Evolutionary conservation across 2,329 filamentous ascomycete genomes (phyloP).

Genomic region (Thyridium curvatum): DNA sequence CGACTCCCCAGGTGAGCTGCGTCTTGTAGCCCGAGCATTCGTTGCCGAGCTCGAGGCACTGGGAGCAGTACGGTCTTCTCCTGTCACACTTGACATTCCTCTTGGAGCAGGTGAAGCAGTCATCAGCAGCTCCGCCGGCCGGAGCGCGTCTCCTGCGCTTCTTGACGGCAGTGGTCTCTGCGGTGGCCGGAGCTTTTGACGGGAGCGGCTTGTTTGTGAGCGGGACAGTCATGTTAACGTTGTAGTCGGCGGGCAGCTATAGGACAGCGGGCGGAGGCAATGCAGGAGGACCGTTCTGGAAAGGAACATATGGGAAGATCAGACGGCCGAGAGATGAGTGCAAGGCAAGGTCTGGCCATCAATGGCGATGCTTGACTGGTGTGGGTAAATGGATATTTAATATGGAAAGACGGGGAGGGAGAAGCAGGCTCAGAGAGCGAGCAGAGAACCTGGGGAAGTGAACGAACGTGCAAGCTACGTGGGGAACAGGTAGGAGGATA

Average conservation of each 20-base stretch:
- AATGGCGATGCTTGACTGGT: conserved; percentile 23
- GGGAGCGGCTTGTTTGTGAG: conserved; percentile 35
- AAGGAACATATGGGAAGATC: conserved; percentile 7
- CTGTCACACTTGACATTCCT: conserved; percentile 82
- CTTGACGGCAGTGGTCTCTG: conserved; percentile 43
- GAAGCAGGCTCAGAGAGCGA: conserved; percentile 23
- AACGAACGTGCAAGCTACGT: conserved; percentile 18
- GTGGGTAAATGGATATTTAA: conserved; percentile 33
- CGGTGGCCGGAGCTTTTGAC: conserved; percentile 31
- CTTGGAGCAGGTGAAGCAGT: conserved; percentile 91
- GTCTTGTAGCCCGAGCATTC: conserved; percentile 97
- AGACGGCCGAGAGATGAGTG: conserved; percentile 11
- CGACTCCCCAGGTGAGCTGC: conserved; percentile 92
- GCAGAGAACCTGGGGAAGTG: conserved; percentile 23
- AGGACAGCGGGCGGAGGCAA: conserved; percentile 5
- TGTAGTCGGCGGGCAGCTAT: conserved; percentile 1
- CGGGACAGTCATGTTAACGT: conserved; percentile 41
- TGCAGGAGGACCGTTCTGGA: conserved; percentile 3
- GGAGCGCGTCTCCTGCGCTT: conserved; percentile 84
- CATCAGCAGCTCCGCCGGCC: conserved; percentile 81
- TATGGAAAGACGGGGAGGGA: conserved; percentile 23
- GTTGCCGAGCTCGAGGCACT: conserved; percentile 84
- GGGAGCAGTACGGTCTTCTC: conserved; percentile 87
- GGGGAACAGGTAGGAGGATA: conserved; percentile 1
- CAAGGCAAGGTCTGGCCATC: conserved; percentile 19